Conservation (phyloP, 345 rosid genomes). For the Acer campestre region DNA sequence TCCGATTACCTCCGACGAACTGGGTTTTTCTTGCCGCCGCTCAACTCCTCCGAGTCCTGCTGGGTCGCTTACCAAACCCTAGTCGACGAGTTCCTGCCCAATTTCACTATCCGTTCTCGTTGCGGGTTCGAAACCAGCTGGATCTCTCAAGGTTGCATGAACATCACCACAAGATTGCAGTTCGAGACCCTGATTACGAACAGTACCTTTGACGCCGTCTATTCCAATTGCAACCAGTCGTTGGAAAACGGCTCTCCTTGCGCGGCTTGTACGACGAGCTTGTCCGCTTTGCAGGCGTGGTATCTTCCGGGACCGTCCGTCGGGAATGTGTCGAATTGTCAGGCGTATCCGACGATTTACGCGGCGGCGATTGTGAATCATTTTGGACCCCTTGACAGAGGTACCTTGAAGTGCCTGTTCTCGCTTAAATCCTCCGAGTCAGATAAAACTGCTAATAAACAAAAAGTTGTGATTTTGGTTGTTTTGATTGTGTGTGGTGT, state of each 20-base stretch:
- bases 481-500: conserved; percentile 31
- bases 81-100: conserved; percentile 33
- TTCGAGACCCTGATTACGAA: conserved; percentile 50
- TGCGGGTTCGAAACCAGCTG: conserved; percentile 77
- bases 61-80: conserved; percentile 58
- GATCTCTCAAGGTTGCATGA: conserved; percentile 81
- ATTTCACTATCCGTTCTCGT: conserved; percentile 51
- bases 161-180: conserved; percentile 60
- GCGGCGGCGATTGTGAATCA: conserved; percentile 66
- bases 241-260: conserved; percentile 72
- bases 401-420: conserved; percentile 71
- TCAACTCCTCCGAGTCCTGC: conserved; percentile 61
- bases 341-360: conserved; percentile 61
- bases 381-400: conserved; percentile 69
- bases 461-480: conserved; percentile 35
- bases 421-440: conserved; percentile 32
- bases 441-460: conserved; percentile 24
- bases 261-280: conserved; percentile 61
- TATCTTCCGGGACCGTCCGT: conserved; percentile 44
- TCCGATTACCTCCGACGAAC: conserved; percentile 63
- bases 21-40: conserved; percentile 61
- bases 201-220: conserved; percentile 31
- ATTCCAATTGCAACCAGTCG: conserved; percentile 61
- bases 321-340: conserved; percentile 72
- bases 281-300: conserved; percentile 48